Conservation (phyloP, 495 filamentous ascomycete genomes). For the Penicillium malachiteum region DNA sequence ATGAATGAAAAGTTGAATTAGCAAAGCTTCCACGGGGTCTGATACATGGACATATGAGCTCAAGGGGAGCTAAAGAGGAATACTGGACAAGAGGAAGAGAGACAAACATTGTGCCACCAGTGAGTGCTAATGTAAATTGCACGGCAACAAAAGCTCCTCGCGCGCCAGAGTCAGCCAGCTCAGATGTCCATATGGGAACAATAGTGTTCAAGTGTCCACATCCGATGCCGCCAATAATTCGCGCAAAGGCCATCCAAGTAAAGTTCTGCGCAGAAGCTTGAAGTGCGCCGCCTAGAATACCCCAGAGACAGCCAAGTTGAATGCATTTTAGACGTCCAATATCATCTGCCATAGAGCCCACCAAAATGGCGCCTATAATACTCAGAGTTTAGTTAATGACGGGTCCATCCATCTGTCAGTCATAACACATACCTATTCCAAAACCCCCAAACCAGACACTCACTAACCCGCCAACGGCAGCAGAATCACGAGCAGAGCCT, state of each 20-base stretch:
- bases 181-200: constrained; percentile 42
- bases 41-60: too few species aligned
- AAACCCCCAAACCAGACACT: constrained; percentile 30
- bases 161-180: constrained; percentile 26
- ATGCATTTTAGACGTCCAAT: constrained; percentile 49
- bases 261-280: constrained; percentile 44
- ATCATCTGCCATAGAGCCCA: constrained; percentile 35
- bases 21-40: neutral
- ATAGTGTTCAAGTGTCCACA: constrained; percentile 44
- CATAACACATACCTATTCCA: constrained; percentile 10
- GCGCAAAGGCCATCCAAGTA: constrained; percentile 46
- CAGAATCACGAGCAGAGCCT: constrained; percentile 20
- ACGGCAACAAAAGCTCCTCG: constrained; percentile 25
- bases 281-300: constrained; percentile 44
- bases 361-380: constrained; percentile 8
- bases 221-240: constrained; percentile 51
- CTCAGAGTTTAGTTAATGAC: neutral
- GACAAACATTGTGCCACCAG: constrained; percentile 35
- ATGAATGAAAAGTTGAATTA: neutral
- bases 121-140: constrained; percentile 20
- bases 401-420: neutral
- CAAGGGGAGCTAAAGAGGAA: too few species aligned
- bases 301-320: constrained; percentile 45
- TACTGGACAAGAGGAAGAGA: constrained; percentile 41
- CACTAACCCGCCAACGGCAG: constrained; percentile 27